Evolutionary conservation across 192 early-diverging fungal species (phyloP).

Genomic region (Umbelopsis vinacea): DNA sequence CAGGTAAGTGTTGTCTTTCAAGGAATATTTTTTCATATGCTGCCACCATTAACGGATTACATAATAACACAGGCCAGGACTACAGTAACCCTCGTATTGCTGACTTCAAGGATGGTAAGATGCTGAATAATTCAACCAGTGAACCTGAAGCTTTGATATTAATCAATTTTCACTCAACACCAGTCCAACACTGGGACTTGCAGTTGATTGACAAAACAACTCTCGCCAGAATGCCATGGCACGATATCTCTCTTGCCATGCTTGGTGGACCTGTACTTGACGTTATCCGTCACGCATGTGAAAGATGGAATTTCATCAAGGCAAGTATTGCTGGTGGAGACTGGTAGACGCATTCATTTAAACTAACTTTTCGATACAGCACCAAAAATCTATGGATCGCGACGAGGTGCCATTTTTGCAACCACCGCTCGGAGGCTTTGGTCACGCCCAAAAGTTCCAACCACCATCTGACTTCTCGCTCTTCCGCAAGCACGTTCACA

Average conservation of each 20-base stretch:
- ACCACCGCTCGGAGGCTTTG: slow-evolving; percentile 49
- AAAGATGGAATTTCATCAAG: slow-evolving; percentile 90
- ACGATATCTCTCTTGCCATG: slow-evolving; percentile 81
- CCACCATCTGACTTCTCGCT: slow-evolving; percentile 59
- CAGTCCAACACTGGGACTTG: slow-evolving; percentile 56
- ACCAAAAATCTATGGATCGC: slow-evolving; percentile 64
- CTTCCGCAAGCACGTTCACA: slow-evolving; percentile 50
- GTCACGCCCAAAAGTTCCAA: slow-evolving; percentile 28
- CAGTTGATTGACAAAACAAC: slow-evolving; percentile 51
- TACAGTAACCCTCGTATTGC: slow-evolving; percentile 85
- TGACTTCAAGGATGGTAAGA: slow-evolving; percentile 61
- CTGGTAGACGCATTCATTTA: not conserved
- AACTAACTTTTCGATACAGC: slow-evolving; percentile 11
- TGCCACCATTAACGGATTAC: not conserved
- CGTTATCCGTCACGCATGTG: slow-evolving; percentile 81
- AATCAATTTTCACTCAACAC: not conserved
- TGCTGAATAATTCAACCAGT: not conserved
- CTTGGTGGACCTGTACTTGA: slow-evolving; percentile 80
- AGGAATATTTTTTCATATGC: not conserved
- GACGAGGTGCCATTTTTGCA: slow-evolving; percentile 64
- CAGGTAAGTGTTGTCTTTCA: slow-evolving; percentile 27
- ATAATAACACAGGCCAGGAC: slow-evolving; percentile 60
- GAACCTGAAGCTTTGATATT: not conserved
- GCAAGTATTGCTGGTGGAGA: not conserved
- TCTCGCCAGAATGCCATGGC: slow-evolving; percentile 85